These are phyloP conservation scores for Acer campestre DNA, from an alignment of 345 rosid genomes.

Conservation along the genomic window DNA sequence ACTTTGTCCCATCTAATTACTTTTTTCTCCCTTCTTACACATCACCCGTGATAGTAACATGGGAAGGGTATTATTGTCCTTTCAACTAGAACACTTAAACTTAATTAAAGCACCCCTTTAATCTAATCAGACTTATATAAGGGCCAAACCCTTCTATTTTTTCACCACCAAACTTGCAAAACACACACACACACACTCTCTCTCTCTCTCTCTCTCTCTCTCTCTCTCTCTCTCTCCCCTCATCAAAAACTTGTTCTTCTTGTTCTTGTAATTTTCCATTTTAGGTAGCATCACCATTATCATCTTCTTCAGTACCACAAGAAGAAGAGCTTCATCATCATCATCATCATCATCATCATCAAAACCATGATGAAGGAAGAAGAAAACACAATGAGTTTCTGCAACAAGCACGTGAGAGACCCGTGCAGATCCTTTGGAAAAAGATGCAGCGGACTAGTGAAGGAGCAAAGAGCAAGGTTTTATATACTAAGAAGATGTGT, in stretches of 20 bases:
- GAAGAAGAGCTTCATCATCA: not conserved
- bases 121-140: conserved; percentile 36
- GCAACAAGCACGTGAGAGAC: conserved; percentile 30
- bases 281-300: not conserved
- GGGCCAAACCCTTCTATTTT: conserved; percentile 18
- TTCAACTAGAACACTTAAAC: not conserved
- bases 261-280: not conserved
- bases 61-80: conserved; percentile 20
- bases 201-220: conserved; percentile 5
- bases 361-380: conserved; percentile 13
- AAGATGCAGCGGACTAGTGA: conserved; percentile 48
- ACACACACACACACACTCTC: conserved; percentile 12
- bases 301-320: not conserved
- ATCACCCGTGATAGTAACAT: not conserved
- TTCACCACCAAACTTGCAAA: conserved; percentile 21
- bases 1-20: conserved; percentile 15
- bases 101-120: not conserved
- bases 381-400: conserved; percentile 27
- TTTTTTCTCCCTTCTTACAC: not conserved
- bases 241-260: not conserved
- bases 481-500: conserved; percentile 70
- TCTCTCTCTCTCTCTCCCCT: not conserved
- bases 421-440: conserved; percentile 44
- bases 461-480: conserved; percentile 61
- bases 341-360: not conserved